Percentiles rank a stretch among this genome's conserved stretches.
Evolutionary conservation across 768 basidiomycete genomes (phyloP).

Genomic region (Lyophyllum decastes): DNA sequence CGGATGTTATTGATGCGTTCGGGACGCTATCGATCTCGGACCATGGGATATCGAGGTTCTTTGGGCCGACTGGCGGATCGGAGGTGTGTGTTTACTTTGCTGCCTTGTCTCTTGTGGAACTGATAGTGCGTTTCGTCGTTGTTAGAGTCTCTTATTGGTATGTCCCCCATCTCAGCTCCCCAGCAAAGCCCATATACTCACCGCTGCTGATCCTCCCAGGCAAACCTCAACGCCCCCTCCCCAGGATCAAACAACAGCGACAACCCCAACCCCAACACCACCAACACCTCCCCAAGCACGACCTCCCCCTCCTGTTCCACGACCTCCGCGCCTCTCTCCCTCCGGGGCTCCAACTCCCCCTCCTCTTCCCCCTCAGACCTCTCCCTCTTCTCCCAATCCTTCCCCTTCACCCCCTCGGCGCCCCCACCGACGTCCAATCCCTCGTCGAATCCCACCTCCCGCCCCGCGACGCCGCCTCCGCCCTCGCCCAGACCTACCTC

Average conservation of each 20-base stretch:
- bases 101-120: not conserved
- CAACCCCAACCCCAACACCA: slow-evolving; percentile 9
- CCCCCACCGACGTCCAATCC: slow-evolving; percentile 44
- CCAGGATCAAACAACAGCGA: not conserved
- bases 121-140: not conserved
- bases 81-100: slow-evolving; percentile 48
- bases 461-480: slow-evolving; percentile 45
- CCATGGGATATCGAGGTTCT: slow-evolving; percentile 61
- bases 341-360: slow-evolving; percentile 11
- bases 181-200: not conserved
- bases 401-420: slow-evolving; percentile 64
- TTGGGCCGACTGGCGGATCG: slow-evolving; percentile 67
- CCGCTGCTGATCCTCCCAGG: not conserved
- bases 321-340: slow-evolving; percentile 23
- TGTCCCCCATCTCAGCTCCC: not conserved
- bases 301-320: too few relatives aligned
- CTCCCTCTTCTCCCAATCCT: slow-evolving; percentile 55
- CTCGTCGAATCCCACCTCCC: slow-evolving; percentile 59
- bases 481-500: slow-evolving; percentile 46
- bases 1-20: slow-evolving; percentile 56
- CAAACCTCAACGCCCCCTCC: slow-evolving; percentile 8
- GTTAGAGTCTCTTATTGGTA: slow-evolving; percentile 25
- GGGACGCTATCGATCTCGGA: slow-evolving; percentile 64
- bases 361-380: slow-evolving; percentile 27
- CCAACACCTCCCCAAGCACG: slow-evolving; percentile 25